Evolutionary conservation across 495 filamentous ascomycete genomes (phyloP), one percentile per base, ranked within the genome.

Genomic region (Podospora australis): DNA sequence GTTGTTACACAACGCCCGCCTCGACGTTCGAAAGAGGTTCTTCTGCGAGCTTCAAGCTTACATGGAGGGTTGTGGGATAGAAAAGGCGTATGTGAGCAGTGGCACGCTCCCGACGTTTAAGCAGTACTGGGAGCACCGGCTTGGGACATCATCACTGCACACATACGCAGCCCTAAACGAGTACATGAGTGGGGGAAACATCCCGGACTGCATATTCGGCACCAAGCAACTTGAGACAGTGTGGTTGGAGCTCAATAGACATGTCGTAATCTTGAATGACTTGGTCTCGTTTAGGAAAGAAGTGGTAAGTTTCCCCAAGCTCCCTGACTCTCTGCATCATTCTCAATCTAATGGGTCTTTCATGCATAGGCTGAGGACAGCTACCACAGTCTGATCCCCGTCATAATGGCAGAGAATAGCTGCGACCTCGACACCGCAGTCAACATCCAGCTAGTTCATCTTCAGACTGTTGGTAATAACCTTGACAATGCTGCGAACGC

Each of bases 281-380:
- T 16, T 67, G 1, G 25, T 65, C 1, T 67, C 65, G 1, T 20
- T 69, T 5, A 61, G 55, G 20, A 69, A 69, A 35, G 64, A 69
- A 46, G 19, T 61, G n/a, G 51, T 53, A 11, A 39, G n/a, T n/a
- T n/a, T n/a, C n/a, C n/a, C n/a, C n/a, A n/a, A n/a, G n/a, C n/a
- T n/a, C n/a, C n/a, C n/a, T n/a, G n/a, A n/a, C n/a, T n/a, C n/a
- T n/a, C n/a, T n/a, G n/a, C n/a, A n/a, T n/a, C n/a, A n/a, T n/a
- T n/a, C n/a, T n/a, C n/a, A n/a, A n/a, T n/a, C n/a, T n/a, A n/a
- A n/a, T n/a, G n/a, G n/a, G n/a, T n/a, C n/a, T n/a, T n/a, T n/a
- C n/a, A n/a, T n/a, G n/a, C n/a, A n/a, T n/a, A n/a, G n/a, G n/a
- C n/a, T n/a, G n/a, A 46, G 60, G 48, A 7, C 14, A 28, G 54